These are phyloP conservation scores for Stagonosporopsis rhizophila DNA, from an alignment of 2,329 filamentous ascomycete species.

Conservation along the genomic window DNA sequence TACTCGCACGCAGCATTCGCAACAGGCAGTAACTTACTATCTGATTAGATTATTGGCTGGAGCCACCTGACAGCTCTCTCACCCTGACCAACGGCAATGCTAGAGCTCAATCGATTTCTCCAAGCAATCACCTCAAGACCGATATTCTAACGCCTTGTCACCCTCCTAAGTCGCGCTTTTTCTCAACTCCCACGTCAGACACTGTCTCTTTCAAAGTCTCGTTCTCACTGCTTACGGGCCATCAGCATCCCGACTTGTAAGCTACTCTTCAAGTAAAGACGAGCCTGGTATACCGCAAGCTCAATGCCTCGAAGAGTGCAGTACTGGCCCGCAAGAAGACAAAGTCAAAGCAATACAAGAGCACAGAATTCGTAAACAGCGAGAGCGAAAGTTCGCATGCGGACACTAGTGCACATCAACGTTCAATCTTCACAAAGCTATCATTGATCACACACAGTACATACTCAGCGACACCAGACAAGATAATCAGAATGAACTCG, in stretches of 20 bases:
- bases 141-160: not conserved
- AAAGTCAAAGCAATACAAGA: not conserved
- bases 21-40: not conserved
- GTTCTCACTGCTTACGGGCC: too few species aligned
- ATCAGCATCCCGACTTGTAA: not conserved
- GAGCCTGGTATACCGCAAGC: not conserved
- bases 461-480: not conserved
- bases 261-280: not conserved
- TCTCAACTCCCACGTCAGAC: not conserved
- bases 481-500: not conserved
- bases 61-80: slow-evolving; percentile 2
- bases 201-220: too few species aligned
- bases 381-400: not conserved
- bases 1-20: not conserved
- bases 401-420: not conserved
- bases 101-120: not conserved
- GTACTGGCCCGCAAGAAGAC: not conserved
- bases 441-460: not conserved
- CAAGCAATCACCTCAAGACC: not conserved
- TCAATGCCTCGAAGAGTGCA: not conserved
- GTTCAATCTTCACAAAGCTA: not conserved
- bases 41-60: not conserved
- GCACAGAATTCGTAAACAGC: not conserved
- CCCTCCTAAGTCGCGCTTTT: not conserved
- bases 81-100: not conserved